These are phyloP conservation scores for Seiridium cupressi DNA, from an alignment of 2,329 filamentous ascomycete genomes.

Conservation along the genomic window DNA sequence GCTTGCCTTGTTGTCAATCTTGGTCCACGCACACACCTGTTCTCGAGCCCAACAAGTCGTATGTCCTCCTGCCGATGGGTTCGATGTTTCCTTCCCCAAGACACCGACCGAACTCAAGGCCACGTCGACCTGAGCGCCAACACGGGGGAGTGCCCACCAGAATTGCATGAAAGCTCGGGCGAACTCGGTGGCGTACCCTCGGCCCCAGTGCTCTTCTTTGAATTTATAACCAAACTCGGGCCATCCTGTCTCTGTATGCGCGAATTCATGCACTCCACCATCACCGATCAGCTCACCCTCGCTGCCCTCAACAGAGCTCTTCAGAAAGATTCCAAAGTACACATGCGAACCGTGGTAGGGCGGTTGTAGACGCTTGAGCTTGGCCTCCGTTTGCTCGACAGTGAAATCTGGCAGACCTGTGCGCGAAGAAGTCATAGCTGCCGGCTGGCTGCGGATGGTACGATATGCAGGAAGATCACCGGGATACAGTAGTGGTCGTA, in stretches of 20 bases:
- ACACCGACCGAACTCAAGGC: neutral
- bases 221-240: constrained; percentile 11
- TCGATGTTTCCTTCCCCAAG: neutral
- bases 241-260: constrained; percentile 4
- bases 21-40: constrained; percentile 19
- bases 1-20: constrained; percentile 18
- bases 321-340: neutral
- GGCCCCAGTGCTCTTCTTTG: constrained; percentile 7
- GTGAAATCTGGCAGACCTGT: neutral
- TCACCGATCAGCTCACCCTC: constrained; percentile 47
- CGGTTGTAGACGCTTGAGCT: neutral
- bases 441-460: neutral
- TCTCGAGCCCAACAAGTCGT: neutral
- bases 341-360: neutral
- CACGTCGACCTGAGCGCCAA: neutral
- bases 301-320: constrained; percentile 10
- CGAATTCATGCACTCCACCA: constrained; percentile 13
- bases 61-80: no score
- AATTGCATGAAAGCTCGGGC: neutral
- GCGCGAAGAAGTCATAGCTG: neutral
- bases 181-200: constrained; percentile 9
- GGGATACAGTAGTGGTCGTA: neutral
- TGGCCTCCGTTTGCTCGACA: neutral
- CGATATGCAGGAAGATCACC: neutral
- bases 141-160: constrained; percentile 8